Evolutionary conservation across 768 basidiomycete genomes (phyloP), one percentile per base, ranked within the genome.

Genomic region (Leucocoprinus leucothites): DNA sequence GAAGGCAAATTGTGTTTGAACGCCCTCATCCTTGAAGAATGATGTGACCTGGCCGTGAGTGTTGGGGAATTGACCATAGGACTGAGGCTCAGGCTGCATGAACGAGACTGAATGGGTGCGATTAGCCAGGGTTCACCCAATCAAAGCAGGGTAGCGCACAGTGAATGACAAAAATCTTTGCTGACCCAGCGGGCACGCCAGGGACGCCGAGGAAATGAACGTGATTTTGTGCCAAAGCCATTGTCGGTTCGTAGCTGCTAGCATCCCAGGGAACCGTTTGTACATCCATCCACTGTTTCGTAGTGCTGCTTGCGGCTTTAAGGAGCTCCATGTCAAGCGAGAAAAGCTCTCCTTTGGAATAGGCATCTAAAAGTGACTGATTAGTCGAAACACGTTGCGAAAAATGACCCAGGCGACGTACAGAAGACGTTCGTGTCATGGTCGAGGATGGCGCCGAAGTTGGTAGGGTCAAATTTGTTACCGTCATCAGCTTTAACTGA

Each of bases 401-500:
- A 38, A 8, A 31, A 16, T 36, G 48, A 58, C 34, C 14, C 36
- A 47, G 43, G 26, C 38, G 50, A 70, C 77, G 60, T 67, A 89
- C 87, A 94, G 72, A 97, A 87, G 57, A 87, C 84, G 58, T 96
- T 94, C 48, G 94, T 98, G 68, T 98, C 94, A 60, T 96, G 94
- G 71, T 98, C 94, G 31, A 98, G 80, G 58, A 96, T 85, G 24
- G 89, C 81, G 24, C 74, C 77, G 63, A 85, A 87, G 18, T 82
- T 80, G 1, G 76, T 68, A 3, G 83, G 79, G 66, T 94, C 84
- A 61, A 88, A 86, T 51, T 68, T 69, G 35, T 77, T 78, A 0
- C 77, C 61, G 4, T 72, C 78, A 34, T 77, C 79, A 0, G 77
- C 61, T 4, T 73, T 78, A 14, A 79, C 79, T 1, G 74, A 60